A percentile compares a stretch with the other conserved stretches of the same genome.
These are phyloP conservation scores for Angomonas deanei DNA, from an alignment of 208 protist species.

Conservation along the genomic window DNA sequence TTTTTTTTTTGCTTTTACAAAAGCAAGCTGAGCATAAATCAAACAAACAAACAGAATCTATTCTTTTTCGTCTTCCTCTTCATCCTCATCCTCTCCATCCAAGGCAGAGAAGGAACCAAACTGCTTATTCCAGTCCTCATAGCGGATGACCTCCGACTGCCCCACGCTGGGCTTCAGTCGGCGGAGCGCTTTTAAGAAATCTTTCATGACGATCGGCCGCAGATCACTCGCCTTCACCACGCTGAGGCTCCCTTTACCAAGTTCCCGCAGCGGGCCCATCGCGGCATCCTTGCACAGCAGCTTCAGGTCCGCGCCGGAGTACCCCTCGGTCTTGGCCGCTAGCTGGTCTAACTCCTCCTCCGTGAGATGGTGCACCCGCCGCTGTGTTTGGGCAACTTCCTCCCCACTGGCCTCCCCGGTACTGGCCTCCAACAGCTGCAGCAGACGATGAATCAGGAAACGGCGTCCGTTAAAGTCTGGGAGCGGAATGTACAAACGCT, in stretches of 20 bases:
- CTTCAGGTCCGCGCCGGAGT: constrained; percentile 75
- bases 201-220: constrained; percentile 46
- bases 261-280: constrained; percentile 73
- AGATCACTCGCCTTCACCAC: constrained; percentile 41
- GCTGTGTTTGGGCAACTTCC: neutral
- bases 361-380: constrained; percentile 21
- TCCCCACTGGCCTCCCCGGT: neutral
- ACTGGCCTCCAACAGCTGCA: constrained; percentile 34
- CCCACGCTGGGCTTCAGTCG: constrained; percentile 82
- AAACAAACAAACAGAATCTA: neutral
- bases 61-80: constrained; percentile 13
- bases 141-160: constrained; percentile 54
- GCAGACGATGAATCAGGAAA: constrained; percentile 56
- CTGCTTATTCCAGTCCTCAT: constrained; percentile 77
- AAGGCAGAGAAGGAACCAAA: constrained; percentile 71
- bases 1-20: constrained; percentile 6
- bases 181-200: constrained; percentile 72
- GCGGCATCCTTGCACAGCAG: constrained; percentile 71
- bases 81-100: constrained; percentile 19
- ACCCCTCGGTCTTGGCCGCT: constrained; percentile 51
- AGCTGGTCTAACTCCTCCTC: constrained; percentile 32
- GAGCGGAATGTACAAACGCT: constrained; percentile 89
- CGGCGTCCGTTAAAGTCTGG: constrained; percentile 54
- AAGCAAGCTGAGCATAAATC: neutral
- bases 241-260: constrained; percentile 38